A percentile compares a stretch with the other conserved stretches of the same genome.
Evolutionary conservation across 176 grass and related monocot species (phyloP).

Genomic region (Oryza punctata): DNA sequence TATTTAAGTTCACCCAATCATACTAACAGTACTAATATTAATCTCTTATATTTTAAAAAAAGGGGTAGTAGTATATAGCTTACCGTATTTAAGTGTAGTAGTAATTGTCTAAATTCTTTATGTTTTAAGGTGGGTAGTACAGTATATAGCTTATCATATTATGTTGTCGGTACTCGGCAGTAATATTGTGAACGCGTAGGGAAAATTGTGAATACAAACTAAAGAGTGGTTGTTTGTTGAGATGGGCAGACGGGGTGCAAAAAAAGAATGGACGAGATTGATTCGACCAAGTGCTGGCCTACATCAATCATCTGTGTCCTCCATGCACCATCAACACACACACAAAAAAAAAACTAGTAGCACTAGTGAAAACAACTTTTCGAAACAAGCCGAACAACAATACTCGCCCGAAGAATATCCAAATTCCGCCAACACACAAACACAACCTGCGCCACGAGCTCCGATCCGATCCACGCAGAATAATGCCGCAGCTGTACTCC

Average conservation of each 20-base stretch:
- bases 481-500: conserved; percentile 2
- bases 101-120: too few relatives aligned
- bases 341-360: background rate
- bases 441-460: conserved; percentile 1
- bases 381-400: background rate
- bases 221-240: background rate
- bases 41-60: too few relatives aligned
- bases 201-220: background rate
- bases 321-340: too few relatives aligned
- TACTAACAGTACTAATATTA: too few relatives aligned
- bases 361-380: background rate
- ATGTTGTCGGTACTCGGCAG: too few relatives aligned
- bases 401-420: background rate
- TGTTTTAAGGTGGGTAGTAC: too few relatives aligned
- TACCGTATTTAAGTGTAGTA: too few relatives aligned
- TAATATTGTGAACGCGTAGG: too few relatives aligned
- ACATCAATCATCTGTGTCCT: background rate
- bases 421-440: background rate
- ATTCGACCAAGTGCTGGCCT: background rate
- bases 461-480: conserved; percentile 15
- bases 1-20: too few relatives aligned
- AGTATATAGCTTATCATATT: too few relatives aligned
- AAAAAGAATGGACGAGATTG: conserved; percentile 22
- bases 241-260: background rate
- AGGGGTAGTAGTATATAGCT: too few relatives aligned